A percentile compares a stretch with the other conserved stretches of the same genome.
These are phyloP conservation scores for Clarireedia paspali DNA, from an alignment of 2,329 filamentous ascomycete species.

Conservation along the genomic window DNA sequence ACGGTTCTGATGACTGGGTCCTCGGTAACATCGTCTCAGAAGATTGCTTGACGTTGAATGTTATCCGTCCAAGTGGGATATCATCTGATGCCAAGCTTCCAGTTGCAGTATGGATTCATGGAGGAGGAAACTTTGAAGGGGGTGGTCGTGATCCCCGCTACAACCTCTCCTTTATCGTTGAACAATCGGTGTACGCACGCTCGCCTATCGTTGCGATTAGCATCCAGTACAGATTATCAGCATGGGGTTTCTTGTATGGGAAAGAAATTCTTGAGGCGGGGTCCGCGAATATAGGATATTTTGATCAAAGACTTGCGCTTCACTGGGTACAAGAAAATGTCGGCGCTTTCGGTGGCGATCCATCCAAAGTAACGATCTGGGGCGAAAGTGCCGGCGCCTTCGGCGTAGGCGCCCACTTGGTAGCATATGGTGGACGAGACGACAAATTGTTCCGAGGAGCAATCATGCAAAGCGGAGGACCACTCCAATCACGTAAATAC, in stretches of 20 bases:
- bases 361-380: conserved; percentile 34
- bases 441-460: conserved; percentile 46
- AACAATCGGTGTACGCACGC: conserved; percentile 33
- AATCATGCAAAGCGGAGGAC: conserved; percentile 42
- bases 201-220: conserved; percentile 39
- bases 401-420: conserved; percentile 36
- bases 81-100: conserved; percentile 32
- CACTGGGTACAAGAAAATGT: conserved; percentile 39
- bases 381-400: conserved; percentile 36
- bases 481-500: conserved; percentile 8
- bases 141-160: conserved; percentile 39
- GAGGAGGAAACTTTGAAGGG: conserved; percentile 31
- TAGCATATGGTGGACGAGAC: conserved; percentile 41
- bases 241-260: conserved; percentile 15
- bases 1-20: conserved; percentile 3
- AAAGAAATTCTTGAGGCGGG: conserved; percentile 34
- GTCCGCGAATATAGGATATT: conserved; percentile 37
- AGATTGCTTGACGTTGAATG: conserved; percentile 10
- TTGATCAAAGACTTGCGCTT: conserved; percentile 35
- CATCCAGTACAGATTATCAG: conserved; percentile 36
- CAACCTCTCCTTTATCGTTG: conserved; percentile 49
- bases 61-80: conserved; percentile 34
- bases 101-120: conserved; percentile 49
- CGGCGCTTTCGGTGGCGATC: conserved; percentile 34
- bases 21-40: conserved; percentile 6